phyloP scores from a whole-genome alignment of 495 filamentous ascomycete species.

The Penicillium cinerascens region DNA sequence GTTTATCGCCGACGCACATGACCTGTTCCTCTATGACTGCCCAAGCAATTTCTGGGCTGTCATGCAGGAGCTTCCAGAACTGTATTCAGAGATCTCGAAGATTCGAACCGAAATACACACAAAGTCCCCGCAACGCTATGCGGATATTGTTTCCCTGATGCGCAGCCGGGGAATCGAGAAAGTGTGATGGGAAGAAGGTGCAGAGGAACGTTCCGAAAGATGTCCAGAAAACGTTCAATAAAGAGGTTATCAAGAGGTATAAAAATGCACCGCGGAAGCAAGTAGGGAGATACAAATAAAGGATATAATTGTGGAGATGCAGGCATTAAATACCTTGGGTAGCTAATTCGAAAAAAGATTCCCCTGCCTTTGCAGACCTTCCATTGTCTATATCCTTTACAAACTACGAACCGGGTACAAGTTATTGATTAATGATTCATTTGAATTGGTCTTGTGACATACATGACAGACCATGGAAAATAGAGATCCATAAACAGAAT shows the following conservation, averaged over 20 bases:
- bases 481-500: background rate
- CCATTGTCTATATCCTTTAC: background rate
- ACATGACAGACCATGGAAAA: background rate
- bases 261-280: background rate
- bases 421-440: background rate
- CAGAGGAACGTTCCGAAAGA: too few relatives aligned
- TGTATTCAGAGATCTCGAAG: constrained; percentile 3
- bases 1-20: constrained; percentile 16
- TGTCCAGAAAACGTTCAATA: background rate
- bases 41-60: constrained; percentile 4
- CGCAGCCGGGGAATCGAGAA: constrained; percentile 10
- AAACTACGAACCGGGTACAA: background rate
- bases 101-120: background rate
- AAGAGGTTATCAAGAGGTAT: too few relatives aligned
- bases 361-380: background rate
- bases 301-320: background rate
- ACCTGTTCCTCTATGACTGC: constrained; percentile 9
- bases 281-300: background rate
- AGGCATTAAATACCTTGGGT: too few relatives aligned
- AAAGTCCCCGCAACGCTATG: constrained; percentile 2
- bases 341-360: too few relatives aligned
- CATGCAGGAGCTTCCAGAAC: background rate
- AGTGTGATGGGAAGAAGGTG: constrained; percentile 5
- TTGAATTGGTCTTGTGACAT: background rate
- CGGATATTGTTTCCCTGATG: constrained; percentile 3